Conservation (phyloP, 208 protist species). For the Crithidia thermophila region DNA sequence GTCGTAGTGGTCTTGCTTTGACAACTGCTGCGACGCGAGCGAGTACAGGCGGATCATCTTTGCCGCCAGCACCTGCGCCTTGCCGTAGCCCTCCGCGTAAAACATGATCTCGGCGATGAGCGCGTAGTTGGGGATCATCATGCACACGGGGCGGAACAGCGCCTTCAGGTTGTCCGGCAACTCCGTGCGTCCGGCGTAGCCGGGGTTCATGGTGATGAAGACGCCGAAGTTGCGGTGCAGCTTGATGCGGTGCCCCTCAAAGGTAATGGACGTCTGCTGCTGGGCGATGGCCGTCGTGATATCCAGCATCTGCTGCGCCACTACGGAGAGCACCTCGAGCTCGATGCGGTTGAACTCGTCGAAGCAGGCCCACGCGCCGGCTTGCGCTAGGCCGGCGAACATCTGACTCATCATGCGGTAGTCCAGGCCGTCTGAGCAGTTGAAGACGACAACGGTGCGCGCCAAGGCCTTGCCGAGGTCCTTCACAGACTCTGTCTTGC, state of each 20-base stretch:
- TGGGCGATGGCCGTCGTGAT: constrained; percentile 92
- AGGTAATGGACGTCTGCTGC: constrained; percentile 75
- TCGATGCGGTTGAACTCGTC: constrained; percentile 99
- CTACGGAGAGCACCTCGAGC: constrained; percentile 97
- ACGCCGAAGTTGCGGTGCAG: constrained; percentile 94
- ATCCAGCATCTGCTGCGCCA: constrained; percentile 96
- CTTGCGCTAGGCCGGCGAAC: constrained; percentile 95
- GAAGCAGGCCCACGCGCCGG: constrained; percentile 98
- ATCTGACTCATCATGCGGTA: constrained; percentile 96
- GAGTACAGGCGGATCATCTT: constrained; percentile 97
- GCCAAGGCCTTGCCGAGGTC: constrained; percentile 92
- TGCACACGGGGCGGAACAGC: constrained; percentile 96
- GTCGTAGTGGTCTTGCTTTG: constrained; percentile 97
- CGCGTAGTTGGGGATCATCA: constrained; percentile 97
- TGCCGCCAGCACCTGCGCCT: constrained; percentile 87
- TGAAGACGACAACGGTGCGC: constrained; percentile 94
- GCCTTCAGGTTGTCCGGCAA: constrained; percentile 98
- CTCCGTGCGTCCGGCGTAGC: constrained; percentile 97
- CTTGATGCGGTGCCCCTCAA: constrained; percentile 93
- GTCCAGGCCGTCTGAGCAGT: constrained; percentile 96
- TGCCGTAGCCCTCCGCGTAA: constrained; percentile 96
- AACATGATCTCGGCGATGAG: constrained; percentile 98
- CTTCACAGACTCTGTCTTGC: constrained; percentile 98
- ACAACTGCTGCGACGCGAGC: constrained; percentile 94
- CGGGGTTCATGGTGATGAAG: constrained; percentile 98